phyloP scores from a whole-genome alignment of 768 basidiomycete species.

The Dentipellis sp. region DNA sequence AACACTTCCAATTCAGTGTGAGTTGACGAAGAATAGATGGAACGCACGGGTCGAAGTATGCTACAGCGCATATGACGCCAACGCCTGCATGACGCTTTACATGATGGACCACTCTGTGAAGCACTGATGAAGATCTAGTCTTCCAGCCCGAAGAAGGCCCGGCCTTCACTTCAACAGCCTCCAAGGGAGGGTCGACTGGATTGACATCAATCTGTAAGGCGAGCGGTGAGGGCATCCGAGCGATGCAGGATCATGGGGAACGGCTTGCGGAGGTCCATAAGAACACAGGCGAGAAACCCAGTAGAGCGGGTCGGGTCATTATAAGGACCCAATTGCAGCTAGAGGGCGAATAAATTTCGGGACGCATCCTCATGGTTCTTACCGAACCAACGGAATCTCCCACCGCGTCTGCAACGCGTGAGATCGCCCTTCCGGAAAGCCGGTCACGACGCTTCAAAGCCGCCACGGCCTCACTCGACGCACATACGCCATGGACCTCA shows the following conservation, averaged over 20 bases:
- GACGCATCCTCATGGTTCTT: neutral
- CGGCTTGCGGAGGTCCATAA: neutral
- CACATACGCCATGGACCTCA: slow-evolving; percentile 31
- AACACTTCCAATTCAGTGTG: neutral
- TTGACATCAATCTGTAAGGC: neutral
- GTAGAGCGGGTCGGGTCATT: neutral
- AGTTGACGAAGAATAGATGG: neutral
- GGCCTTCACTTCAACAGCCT: neutral
- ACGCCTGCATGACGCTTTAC: slow-evolving; percentile 63
- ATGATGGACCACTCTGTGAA: slow-evolving; percentile 27
- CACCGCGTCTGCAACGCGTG: neutral
- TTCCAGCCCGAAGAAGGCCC: neutral
- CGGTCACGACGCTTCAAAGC: neutral
- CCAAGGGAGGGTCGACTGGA: slow-evolving; percentile 5
- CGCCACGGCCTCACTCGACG: too few relatives aligned
- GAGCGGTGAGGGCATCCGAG: slow-evolving; percentile 5
- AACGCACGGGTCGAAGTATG: slow-evolving; percentile 81
- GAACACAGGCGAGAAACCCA: neutral
- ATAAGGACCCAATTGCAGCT: neutral
- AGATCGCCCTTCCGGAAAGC: neutral
- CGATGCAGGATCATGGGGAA: neutral
- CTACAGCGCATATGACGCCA: slow-evolving; percentile 81
- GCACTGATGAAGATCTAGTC: neutral
- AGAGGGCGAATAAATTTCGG: too few relatives aligned
- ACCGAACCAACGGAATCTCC: neutral